Conservation (phyloP, 2,329 filamentous ascomycete species). For the Penicillium sp. region DNA sequence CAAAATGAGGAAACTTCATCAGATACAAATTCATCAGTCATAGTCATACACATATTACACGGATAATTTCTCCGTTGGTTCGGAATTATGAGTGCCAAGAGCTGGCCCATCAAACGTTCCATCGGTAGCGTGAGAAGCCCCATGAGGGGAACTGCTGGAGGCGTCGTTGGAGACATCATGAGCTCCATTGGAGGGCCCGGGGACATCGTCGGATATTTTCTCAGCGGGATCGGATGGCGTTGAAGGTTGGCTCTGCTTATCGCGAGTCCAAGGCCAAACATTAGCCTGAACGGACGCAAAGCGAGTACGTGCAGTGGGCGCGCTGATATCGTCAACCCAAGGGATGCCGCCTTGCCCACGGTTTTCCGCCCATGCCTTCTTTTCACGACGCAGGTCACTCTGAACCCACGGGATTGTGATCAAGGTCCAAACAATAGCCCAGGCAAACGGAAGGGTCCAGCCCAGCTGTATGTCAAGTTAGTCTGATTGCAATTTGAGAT, state of each 20-base stretch:
- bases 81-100: not conserved
- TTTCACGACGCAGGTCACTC: conserved; percentile 45
- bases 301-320: conserved; percentile 36
- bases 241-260: conserved; percentile 25
- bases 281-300: conserved; percentile 37
- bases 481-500: not conserved
- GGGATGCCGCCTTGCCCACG: conserved; percentile 34
- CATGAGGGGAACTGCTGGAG: not conserved
- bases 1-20: conserved; percentile 1
- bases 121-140: not conserved
- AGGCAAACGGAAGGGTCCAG: conserved; percentile 44
- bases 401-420: conserved; percentile 49
- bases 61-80: conserved; percentile 1
- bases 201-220: conserved; percentile 1
- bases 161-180: not conserved
- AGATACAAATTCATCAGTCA: conserved; percentile 11
- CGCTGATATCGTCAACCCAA: conserved; percentile 39
- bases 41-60: conserved; percentile 1
- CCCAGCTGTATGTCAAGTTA: conserved; percentile 33
- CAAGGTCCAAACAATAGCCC: conserved; percentile 43
- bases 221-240: conserved; percentile 19
- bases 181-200: not conserved
- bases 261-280: conserved; percentile 29
- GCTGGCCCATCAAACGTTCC: not conserved
- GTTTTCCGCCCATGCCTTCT: conserved; percentile 40